These are phyloP conservation scores for Terana coerulea DNA, from an alignment of 768 basidiomycete species.

Conservation along the genomic window DNA sequence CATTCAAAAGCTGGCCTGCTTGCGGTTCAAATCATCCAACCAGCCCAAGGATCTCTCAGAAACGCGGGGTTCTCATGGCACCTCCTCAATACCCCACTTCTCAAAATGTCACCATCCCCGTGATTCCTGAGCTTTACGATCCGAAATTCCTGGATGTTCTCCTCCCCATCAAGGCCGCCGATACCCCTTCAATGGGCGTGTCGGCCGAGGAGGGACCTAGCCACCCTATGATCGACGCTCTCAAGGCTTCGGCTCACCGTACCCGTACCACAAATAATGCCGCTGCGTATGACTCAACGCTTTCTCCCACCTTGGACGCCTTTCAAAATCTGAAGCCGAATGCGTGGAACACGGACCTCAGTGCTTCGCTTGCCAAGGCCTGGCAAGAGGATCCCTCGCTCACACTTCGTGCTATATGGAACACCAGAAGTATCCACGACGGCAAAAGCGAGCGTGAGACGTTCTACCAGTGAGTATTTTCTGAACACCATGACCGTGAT, in stretches of 20 bases:
- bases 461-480: slow-evolving; percentile 48
- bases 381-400: slow-evolving; percentile 56
- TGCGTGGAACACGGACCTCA: neutral
- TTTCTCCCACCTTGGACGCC: slow-evolving; percentile 51
- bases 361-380: slow-evolving; percentile 36
- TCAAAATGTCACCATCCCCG: slow-evolving; percentile 50
- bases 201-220: slow-evolving; percentile 9
- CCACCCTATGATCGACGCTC: slow-evolving; percentile 56
- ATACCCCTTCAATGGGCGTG: neutral
- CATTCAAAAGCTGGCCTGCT: neutral
- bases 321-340: slow-evolving; percentile 40
- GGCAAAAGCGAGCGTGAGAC: slow-evolving; percentile 57
- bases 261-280: slow-evolving; percentile 50
- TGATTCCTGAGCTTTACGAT: slow-evolving; percentile 55
- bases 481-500: neutral
- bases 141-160: slow-evolving; percentile 54
- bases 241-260: slow-evolving; percentile 38
- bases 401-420: slow-evolving; percentile 69
- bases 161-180: slow-evolving; percentile 32
- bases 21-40: neutral
- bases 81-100: slow-evolving; percentile 23
- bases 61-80: no score
- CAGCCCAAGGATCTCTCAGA: neutral
- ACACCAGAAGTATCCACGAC: slow-evolving; percentile 64
- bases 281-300: slow-evolving; percentile 48